A percentile compares a stretch with the other conserved stretches of the same genome.
phyloP scores from a whole-genome alignment of 1,139 yeast genomes.

The Nakaseomyces delphensis region DNA sequence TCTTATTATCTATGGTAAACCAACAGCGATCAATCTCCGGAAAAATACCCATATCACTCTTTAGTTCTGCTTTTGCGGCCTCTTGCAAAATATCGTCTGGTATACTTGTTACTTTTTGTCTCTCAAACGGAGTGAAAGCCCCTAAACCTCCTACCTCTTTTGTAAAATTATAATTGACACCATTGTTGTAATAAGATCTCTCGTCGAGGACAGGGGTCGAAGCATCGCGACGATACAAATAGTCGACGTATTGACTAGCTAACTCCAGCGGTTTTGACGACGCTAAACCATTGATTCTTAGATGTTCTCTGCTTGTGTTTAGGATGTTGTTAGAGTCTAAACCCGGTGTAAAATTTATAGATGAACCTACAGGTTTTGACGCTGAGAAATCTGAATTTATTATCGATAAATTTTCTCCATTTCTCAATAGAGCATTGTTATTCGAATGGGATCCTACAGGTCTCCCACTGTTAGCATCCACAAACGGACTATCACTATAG shows the following conservation, averaged over 20 bases:
- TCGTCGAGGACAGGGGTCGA: slow-evolving; percentile 37
- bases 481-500: slow-evolving; percentile 3
- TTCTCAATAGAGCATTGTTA: neutral
- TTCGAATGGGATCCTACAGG: neutral
- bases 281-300: slow-evolving; percentile 24
- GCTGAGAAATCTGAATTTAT: neutral
- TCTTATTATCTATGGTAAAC: slow-evolving; percentile 75
- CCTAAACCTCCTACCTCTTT: slow-evolving; percentile 35
- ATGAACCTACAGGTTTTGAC: neutral
- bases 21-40: slow-evolving; percentile 78
- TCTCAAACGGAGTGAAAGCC: slow-evolving; percentile 68
- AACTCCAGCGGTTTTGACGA: slow-evolving; percentile 32
- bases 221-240: slow-evolving; percentile 33
- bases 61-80: slow-evolving; percentile 52
- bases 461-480: slow-evolving; percentile 1
- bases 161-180: slow-evolving; percentile 36
- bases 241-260: slow-evolving; percentile 36
- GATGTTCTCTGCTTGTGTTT: slow-evolving; percentile 19
- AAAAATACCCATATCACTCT: slow-evolving; percentile 75
- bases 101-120: slow-evolving; percentile 55
- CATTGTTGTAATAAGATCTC: slow-evolving; percentile 34
- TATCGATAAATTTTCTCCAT: neutral
- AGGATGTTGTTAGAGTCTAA: slow-evolving; percentile 1
- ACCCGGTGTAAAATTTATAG: slow-evolving; percentile 2
- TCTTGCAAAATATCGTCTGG: slow-evolving; percentile 82